These are phyloP conservation scores for Coelastrella sp. DNA, from an alignment of 139 green algal genomes.

Conservation along the genomic window DNA sequence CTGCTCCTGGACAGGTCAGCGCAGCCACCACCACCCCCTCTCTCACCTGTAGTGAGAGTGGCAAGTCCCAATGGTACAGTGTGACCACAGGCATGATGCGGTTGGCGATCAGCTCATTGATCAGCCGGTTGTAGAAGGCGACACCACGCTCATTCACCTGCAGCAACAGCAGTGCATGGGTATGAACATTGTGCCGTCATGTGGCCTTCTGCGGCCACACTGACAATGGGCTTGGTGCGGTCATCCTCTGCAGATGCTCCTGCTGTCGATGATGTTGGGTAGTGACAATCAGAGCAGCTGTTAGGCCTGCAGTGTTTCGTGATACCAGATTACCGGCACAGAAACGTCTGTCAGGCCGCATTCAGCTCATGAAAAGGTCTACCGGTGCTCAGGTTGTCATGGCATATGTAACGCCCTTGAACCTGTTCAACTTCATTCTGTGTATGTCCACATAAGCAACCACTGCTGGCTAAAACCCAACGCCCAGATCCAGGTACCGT, in stretches of 20 bases:
- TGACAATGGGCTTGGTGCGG: too few species aligned
- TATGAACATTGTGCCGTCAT: too few species aligned
- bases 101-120: slow-evolving; percentile 53
- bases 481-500: not conserved
- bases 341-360: too few species aligned
- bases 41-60: slow-evolving; percentile 46
- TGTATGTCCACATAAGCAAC: not conserved
- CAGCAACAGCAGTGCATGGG: not conserved
- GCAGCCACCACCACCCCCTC: not conserved
- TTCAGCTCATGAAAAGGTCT: too few species aligned
- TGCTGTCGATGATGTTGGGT: too few species aligned
- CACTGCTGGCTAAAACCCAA: not conserved
- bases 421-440: not conserved
- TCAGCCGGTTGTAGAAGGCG: slow-evolving; percentile 53
- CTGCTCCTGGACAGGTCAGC: not conserved
- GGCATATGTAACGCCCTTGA: too few species aligned
- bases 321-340: too few species aligned
- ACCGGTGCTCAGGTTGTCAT: too few species aligned
- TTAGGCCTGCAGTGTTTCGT: too few species aligned
- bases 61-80: slow-evolving; percentile 64
- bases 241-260: too few species aligned
- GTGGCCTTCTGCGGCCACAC: too few species aligned
- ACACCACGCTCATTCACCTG: slow-evolving; percentile 51
- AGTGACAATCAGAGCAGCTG: too few species aligned
- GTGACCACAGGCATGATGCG: slow-evolving; percentile 54